Conservation (phyloP, 768 basidiomycete genomes). For the Hypholoma sublateritium region DNA sequence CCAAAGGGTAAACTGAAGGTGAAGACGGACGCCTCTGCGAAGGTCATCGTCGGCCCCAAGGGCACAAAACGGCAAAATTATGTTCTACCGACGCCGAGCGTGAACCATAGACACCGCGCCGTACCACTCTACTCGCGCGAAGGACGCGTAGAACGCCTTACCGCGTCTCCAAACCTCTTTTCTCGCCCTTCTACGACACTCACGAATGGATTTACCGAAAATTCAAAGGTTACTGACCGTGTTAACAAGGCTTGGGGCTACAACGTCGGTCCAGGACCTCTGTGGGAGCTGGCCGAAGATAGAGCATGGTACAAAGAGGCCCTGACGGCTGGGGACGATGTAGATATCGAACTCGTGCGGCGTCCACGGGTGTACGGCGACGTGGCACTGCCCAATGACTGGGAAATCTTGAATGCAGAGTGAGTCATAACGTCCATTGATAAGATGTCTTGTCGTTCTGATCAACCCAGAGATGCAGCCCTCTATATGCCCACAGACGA, state of each 20-base stretch:
- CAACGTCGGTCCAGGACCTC: conserved; percentile 72
- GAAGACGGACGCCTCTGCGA: conserved; percentile 26
- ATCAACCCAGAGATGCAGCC: conserved; percentile 48
- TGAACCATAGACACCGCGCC: conserved; percentile 74
- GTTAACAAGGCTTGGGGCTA: conserved; percentile 71
- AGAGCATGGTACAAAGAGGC: conserved; percentile 77
- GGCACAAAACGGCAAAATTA: conserved; percentile 51
- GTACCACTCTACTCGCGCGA: conserved; percentile 54
- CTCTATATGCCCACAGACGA: conserved; percentile 60
- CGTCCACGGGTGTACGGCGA: conserved; percentile 59
- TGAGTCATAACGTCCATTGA: conserved; percentile 32
- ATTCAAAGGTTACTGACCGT: conserved; percentile 47
- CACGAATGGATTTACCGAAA: conserved; percentile 59
- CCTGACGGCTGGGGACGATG: conserved; percentile 26
- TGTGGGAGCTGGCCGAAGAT: conserved; percentile 82
- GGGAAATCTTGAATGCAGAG: conserved; percentile 46
- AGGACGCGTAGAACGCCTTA: conserved; percentile 62
- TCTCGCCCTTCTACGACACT: conserved; percentile 34
- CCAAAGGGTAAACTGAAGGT: conserved; percentile 23
- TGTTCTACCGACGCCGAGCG: conserved; percentile 59
- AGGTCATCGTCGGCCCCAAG: conserved; percentile 16
- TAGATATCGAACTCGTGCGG: conserved; percentile 46
- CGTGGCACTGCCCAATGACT: conserved; percentile 42
- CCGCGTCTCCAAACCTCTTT: conserved; percentile 50
- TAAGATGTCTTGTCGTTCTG: background rate